Evolutionary conservation across 805 yeast species (phyloP).

Genomic region (Ogataea wickerhamii): DNA sequence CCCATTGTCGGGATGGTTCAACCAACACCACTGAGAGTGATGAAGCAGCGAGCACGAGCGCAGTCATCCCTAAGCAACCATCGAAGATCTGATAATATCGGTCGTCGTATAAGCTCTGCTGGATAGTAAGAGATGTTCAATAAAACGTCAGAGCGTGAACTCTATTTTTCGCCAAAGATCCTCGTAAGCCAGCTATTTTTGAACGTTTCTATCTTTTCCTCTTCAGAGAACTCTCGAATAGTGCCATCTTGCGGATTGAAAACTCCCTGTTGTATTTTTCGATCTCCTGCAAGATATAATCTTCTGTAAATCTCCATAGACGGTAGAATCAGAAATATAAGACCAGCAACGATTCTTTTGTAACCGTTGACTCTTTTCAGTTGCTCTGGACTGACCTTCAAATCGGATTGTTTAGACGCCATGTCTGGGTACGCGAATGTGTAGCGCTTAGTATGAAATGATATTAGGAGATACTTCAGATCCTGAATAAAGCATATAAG

Average conservation of each 20-base stretch:
- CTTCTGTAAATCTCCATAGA: constrained; percentile 32
- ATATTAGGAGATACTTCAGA: too few species aligned
- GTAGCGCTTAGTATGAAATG: too few species aligned
- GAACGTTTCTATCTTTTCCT: constrained; percentile 38
- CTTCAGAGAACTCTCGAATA: constrained; percentile 39
- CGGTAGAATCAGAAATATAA: constrained; percentile 29
- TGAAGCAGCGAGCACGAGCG: constrained; percentile 22
- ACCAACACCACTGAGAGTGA: constrained; percentile 21
- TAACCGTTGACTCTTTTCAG: constrained; percentile 23
- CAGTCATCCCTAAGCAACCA: constrained; percentile 19
- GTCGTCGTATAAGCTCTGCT: constrained; percentile 8
- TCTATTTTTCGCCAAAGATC: constrained; percentile 42
- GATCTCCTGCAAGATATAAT: constrained; percentile 37
- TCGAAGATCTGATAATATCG: not conserved
- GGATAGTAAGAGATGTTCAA: not conserved
- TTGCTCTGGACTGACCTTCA: constrained; percentile 17
- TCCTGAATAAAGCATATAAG: too few species aligned
- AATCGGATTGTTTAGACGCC: too few species aligned
- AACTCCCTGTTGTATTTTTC: constrained; percentile 45
- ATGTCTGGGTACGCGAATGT: too few species aligned
- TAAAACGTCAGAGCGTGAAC: not conserved
- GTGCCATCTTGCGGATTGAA: constrained; percentile 41
- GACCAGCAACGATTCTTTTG: constrained; percentile 32
- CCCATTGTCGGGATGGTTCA: constrained; percentile 8
- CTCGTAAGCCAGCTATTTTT: constrained; percentile 36